These are phyloP conservation scores for Durotheca rogersii DNA, from an alignment of 495 filamentous ascomycete species.

Conservation along the genomic window DNA sequence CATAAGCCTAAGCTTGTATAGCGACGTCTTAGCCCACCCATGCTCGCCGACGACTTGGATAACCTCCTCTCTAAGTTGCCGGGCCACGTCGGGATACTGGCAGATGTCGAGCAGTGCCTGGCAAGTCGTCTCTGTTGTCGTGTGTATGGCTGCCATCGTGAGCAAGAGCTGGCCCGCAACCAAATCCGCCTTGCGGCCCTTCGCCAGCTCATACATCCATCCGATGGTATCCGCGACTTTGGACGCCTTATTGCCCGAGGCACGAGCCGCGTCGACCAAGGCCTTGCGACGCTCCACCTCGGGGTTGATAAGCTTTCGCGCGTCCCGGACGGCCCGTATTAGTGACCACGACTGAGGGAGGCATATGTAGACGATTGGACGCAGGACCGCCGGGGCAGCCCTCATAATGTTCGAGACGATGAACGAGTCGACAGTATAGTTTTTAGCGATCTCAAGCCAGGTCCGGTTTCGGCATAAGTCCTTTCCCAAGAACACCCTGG, in stretches of 20 bases:
- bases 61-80: constrained; percentile 44
- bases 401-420: constrained; percentile 36
- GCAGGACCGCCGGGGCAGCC: constrained; percentile 37
- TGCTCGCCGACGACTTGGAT: constrained; percentile 37
- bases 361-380: constrained; percentile 39
- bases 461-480: constrained; percentile 44
- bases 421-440: constrained; percentile 44
- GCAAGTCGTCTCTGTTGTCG: constrained; percentile 39
- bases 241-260: constrained; percentile 32
- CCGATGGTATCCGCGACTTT: constrained; percentile 38
- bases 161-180: constrained; percentile 35
- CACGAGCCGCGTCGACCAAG: constrained; percentile 29
- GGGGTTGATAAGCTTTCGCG: constrained; percentile 37
- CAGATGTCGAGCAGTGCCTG: constrained; percentile 44
- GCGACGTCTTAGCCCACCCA: constrained; percentile 48
- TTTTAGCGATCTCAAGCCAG: constrained; percentile 48
- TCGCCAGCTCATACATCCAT: constrained; percentile 38
- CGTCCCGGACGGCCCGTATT: constrained; percentile 32
- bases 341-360: constrained; percentile 33
- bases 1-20: constrained; percentile 54
- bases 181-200: constrained; percentile 30
- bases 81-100: constrained; percentile 39
- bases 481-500: constrained; percentile 49
- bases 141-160: constrained; percentile 41
- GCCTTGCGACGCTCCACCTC: constrained; percentile 35